Percentiles rank a stretch among this genome's conserved stretches.
Evolutionary conservation across 257 asterid genomes (phyloP).

Genomic region (Marsdenia floribunda): DNA sequence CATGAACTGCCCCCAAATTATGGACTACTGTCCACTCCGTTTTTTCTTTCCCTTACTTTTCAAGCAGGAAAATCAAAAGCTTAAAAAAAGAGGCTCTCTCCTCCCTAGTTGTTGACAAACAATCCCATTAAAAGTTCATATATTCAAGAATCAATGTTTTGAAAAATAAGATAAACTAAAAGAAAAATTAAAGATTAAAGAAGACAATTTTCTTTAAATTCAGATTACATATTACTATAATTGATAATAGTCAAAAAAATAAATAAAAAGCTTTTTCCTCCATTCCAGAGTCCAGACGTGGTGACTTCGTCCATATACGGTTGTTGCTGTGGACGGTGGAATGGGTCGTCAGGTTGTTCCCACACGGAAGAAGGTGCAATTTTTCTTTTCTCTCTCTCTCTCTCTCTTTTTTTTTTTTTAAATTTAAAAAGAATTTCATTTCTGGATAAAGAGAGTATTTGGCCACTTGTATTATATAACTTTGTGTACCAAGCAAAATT

Average conservation of each 20-base stretch:
- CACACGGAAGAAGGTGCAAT: not conserved
- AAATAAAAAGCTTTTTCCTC: too few relatives aligned
- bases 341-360: slow-evolving; percentile 7
- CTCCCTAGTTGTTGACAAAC: too few relatives aligned
- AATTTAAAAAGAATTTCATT: not conserved
- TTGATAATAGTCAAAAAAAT: not conserved
- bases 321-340: not conserved
- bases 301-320: not conserved
- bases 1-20: not conserved
- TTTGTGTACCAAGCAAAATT: not conserved
- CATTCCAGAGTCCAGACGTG: not conserved
- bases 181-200: too few relatives aligned
- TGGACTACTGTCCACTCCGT: not conserved
- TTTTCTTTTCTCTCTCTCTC: not conserved
- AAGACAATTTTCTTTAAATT: too few relatives aligned
- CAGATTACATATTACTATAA: not conserved
- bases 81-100: too few relatives aligned
- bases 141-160: too few relatives aligned
- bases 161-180: too few relatives aligned
- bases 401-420: not conserved
- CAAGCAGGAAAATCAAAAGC: not conserved
- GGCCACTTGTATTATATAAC: not conserved
- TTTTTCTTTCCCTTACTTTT: not conserved
- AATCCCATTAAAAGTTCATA: too few relatives aligned
- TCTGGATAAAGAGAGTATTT: not conserved